Percentiles rank a stretch among this genome's conserved stretches.
phyloP scores from a whole-genome alignment of 768 basidiomycete species.

The Russula dissimulans region DNA sequence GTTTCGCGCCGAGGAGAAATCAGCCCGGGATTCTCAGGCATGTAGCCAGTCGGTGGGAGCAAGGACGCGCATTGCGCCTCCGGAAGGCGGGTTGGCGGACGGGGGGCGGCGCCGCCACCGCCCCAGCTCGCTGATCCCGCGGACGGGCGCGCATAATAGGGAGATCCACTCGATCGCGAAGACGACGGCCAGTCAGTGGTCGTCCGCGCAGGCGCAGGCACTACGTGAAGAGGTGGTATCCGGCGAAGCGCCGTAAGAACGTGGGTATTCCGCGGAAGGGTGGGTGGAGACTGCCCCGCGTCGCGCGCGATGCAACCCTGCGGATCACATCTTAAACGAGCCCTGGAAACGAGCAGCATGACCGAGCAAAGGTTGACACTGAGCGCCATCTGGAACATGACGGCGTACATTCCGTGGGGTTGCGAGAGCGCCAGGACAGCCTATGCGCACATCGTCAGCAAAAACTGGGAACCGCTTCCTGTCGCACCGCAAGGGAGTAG shows the following conservation, averaged over 20 bases:
- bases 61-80: slow-evolving; percentile 10
- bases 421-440: slow-evolving; percentile 9
- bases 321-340: slow-evolving; percentile 12
- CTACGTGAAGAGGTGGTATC: not conserved
- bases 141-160: slow-evolving; percentile 15
- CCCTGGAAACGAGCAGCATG: slow-evolving; percentile 4
- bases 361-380: slow-evolving; percentile 7
- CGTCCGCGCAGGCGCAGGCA: not conserved
- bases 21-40: slow-evolving; percentile 10
- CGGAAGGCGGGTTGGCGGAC: slow-evolving; percentile 14
- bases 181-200: slow-evolving; percentile 17
- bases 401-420: slow-evolving; percentile 1
- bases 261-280: slow-evolving; percentile 8
- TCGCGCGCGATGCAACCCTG: not conserved
- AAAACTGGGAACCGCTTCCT: not conserved
- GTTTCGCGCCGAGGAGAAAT: slow-evolving; percentile 14
- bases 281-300: not conserved
- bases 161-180: slow-evolving; percentile 14
- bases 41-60: slow-evolving; percentile 3
- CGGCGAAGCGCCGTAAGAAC: not conserved
- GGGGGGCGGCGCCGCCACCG: not conserved
- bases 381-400: slow-evolving; percentile 8
- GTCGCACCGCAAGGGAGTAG: not conserved
- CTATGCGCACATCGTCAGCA: slow-evolving; percentile 7
- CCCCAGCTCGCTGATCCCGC: slow-evolving; percentile 14